phyloP scores from a whole-genome alignment of 768 basidiomycete species.

The Suillus bovinus region DNA sequence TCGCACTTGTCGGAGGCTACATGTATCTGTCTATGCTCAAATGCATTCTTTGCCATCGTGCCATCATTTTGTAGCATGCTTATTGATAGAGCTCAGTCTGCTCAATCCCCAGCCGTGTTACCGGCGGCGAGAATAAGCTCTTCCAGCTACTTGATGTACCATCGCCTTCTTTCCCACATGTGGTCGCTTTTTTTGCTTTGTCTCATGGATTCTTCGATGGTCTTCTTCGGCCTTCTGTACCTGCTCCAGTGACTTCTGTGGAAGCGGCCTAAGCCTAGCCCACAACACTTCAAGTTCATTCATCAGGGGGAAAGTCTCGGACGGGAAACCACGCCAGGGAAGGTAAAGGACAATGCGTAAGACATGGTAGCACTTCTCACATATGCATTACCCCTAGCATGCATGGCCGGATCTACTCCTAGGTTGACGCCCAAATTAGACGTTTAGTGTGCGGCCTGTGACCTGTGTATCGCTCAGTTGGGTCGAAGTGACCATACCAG shows the following conservation, averaged over 20 bases:
- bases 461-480: neutral
- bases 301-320: slow-evolving; percentile 63
- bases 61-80: too few relatives aligned
- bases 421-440: neutral
- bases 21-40: neutral
- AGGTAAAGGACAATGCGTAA: too few relatives aligned
- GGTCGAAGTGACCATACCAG: neutral
- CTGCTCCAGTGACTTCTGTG: slow-evolving; percentile 55
- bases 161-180: slow-evolving; percentile 65
- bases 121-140: neutral
- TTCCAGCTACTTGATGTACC: slow-evolving; percentile 25
- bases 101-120: neutral
- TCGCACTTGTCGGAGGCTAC: neutral
- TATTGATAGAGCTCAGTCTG: too few relatives aligned
- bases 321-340: slow-evolving; percentile 55
- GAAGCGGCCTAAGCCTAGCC: slow-evolving; percentile 52
- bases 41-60: too few relatives aligned
- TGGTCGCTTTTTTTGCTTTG: slow-evolving; percentile 67
- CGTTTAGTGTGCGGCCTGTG: neutral
- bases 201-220: slow-evolving; percentile 75
- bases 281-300: slow-evolving; percentile 71
- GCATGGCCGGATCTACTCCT: neutral
- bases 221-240: slow-evolving; percentile 70
- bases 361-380: slow-evolving; percentile 50
- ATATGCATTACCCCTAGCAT: neutral